Conservation (phyloP, 2,329 filamentous ascomycete genomes). For the Lanzia echinophila region DNA sequence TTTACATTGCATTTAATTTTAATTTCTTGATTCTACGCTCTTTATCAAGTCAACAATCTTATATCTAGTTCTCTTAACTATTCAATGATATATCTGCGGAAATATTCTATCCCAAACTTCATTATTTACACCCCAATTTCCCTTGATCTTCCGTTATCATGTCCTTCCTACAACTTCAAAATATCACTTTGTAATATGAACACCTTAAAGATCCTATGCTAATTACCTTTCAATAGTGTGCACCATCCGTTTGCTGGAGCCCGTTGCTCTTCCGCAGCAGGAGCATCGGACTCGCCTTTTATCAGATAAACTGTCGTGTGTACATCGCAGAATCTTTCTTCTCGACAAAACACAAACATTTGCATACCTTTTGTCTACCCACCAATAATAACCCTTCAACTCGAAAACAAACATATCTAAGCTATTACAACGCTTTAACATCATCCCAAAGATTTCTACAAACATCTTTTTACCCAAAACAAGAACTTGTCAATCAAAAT, state of each 20-base stretch:
- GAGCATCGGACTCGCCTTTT: slow-evolving; percentile 64
- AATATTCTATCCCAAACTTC: neutral
- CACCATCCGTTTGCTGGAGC: slow-evolving; percentile 95
- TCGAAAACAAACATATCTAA: slow-evolving; percentile 22
- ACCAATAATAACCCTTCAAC: slow-evolving; percentile 1
- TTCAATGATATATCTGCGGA: neutral
- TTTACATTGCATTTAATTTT: slow-evolving; percentile 15
- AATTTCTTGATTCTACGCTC: neutral
- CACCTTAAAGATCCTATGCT: neutral
- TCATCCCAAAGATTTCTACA: slow-evolving; percentile 3
- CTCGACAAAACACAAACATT: slow-evolving; percentile 5
- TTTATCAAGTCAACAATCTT: neutral
- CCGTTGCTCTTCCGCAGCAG: slow-evolving; percentile 86
- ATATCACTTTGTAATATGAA: neutral
- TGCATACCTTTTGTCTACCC: slow-evolving; percentile 9
- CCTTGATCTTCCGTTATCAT: neutral
- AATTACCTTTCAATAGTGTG: slow-evolving; percentile 47
- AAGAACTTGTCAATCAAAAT: slow-evolving; percentile 44
- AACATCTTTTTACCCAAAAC: slow-evolving; percentile 5
- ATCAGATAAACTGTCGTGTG: slow-evolving; percentile 42
- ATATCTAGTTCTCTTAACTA: neutral
- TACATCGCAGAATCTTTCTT: slow-evolving; percentile 5
- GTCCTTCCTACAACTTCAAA: neutral
- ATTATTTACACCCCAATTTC: neutral
- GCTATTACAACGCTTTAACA: slow-evolving; percentile 9